These are phyloP conservation scores for Pyrenophora tritici-repentis DNA, from an alignment of 2,329 filamentous ascomycete species.

Conservation along the genomic window DNA sequence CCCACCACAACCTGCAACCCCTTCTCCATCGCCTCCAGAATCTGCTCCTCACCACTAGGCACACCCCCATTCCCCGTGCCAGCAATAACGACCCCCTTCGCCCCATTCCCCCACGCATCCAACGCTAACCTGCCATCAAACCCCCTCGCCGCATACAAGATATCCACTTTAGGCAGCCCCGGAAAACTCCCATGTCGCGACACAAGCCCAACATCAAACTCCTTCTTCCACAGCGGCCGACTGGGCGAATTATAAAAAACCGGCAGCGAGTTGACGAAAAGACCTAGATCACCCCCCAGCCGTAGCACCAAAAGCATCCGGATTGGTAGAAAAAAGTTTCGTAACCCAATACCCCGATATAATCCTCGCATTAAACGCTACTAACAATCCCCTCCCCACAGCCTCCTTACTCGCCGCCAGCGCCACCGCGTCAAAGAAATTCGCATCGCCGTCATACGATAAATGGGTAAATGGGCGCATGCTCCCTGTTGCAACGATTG, in stretches of 20 bases:
- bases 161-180: conserved; percentile 35
- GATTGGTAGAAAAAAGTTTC: conserved; percentile 33
- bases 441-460: conserved; percentile 33
- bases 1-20: conserved; percentile 35
- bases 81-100: conserved; percentile 32
- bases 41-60: conserved; percentile 23
- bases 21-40: conserved; percentile 25
- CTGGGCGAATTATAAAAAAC: conserved; percentile 34
- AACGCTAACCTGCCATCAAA: conserved; percentile 35
- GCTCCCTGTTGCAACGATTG: conserved; percentile 30
- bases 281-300: conserved; percentile 28
- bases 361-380: conserved; percentile 36
- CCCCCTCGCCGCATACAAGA: conserved; percentile 36
- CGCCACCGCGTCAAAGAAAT: conserved; percentile 37
- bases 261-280: conserved; percentile 34
- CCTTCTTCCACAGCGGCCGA: conserved; percentile 26
- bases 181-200: conserved; percentile 23
- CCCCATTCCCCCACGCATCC: conserved; percentile 30
- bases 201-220: conserved; percentile 24
- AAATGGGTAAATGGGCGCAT: conserved; percentile 37
- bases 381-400: conserved; percentile 32
- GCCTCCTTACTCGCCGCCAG: conserved; percentile 29
- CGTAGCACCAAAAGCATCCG: conserved; percentile 32
- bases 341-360: conserved; percentile 35
- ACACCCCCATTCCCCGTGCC: conserved; percentile 35